phyloP scores from a whole-genome alignment of 768 basidiomycete genomes.

The Xerocomus spinulosus region DNA sequence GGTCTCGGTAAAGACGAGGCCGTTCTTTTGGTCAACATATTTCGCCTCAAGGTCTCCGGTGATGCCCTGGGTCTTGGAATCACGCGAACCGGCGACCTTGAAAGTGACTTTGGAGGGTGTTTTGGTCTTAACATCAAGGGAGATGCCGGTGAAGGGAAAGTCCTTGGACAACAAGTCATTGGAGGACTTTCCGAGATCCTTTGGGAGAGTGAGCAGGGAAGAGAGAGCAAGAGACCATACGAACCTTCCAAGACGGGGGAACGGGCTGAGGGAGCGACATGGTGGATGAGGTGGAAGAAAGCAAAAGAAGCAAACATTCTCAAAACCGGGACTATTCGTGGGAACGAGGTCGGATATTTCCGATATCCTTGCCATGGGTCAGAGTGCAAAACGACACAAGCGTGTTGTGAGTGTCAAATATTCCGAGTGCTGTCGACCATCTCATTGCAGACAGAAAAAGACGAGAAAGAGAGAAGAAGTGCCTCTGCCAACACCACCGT shows the following conservation, averaged over 20 bases:
- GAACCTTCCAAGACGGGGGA: constrained; percentile 94
- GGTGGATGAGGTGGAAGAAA: constrained; percentile 21
- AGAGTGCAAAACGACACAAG: constrained; percentile 34
- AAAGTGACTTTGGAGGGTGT: constrained; percentile 88
- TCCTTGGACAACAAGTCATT: constrained; percentile 92
- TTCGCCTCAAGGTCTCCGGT: constrained; percentile 93
- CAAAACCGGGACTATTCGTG: constrained; percentile 28
- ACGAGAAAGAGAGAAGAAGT: background rate
- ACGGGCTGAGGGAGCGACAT: constrained; percentile 96
- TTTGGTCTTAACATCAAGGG: constrained; percentile 84
- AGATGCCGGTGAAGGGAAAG: constrained; percentile 71
- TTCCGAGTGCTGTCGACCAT: background rate
- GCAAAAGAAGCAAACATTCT: constrained; percentile 7
- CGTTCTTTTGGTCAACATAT: constrained; percentile 86
- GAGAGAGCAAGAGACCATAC: background rate
- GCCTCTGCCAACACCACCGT: background rate
- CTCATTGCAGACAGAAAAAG: constrained; percentile 24
- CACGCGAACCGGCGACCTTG: constrained; percentile 84
- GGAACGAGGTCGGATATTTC: constrained; percentile 14
- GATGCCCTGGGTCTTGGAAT: constrained; percentile 71
- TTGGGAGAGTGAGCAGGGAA: constrained; percentile 6
- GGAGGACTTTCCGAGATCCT: constrained; percentile 97
- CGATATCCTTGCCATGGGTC: constrained; percentile 27
- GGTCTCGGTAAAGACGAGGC: constrained; percentile 88
- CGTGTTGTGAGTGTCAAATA: constrained; percentile 25